These are phyloP conservation scores for Paecilomyces dactylethromorphus DNA, from an alignment of 2,329 filamentous ascomycete species.

Conservation along the genomic window DNA sequence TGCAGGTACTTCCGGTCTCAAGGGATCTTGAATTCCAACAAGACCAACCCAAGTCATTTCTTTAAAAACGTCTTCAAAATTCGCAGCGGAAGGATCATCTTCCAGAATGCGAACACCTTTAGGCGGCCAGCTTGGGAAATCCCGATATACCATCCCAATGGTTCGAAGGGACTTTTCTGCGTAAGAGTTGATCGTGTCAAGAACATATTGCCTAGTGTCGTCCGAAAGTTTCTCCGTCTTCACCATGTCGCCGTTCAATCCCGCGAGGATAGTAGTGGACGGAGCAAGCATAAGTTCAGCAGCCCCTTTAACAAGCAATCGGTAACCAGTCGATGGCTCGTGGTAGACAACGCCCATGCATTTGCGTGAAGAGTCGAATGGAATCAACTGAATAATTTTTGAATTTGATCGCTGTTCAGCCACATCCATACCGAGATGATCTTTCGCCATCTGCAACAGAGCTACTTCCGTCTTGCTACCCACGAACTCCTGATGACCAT, in stretches of 20 bases:
- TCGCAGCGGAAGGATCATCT: constrained; percentile 56
- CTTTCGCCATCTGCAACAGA: constrained; percentile 61
- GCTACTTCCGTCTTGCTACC: constrained; percentile 75
- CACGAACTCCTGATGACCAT: constrained; percentile 60
- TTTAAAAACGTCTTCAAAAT: constrained; percentile 62
- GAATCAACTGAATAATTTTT: constrained; percentile 60
- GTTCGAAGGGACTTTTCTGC: constrained; percentile 60
- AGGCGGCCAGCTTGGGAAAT: constrained; percentile 65
- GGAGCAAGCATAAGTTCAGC: constrained; percentile 40
- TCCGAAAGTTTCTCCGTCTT: constrained; percentile 18
- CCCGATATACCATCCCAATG: constrained; percentile 66
- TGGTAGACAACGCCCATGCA: constrained; percentile 50
- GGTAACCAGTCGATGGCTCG: constrained; percentile 31
- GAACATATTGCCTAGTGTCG: constrained; percentile 17
- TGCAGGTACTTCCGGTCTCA: constrained; percentile 60
- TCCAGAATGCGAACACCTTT: constrained; percentile 48
- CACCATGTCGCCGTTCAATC: constrained; percentile 16
- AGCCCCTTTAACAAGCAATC: constrained; percentile 43
- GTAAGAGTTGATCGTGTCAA: constrained; percentile 35
- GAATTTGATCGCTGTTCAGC: constrained; percentile 57
- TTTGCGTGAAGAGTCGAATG: constrained; percentile 70
- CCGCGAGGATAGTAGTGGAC: constrained; percentile 25
- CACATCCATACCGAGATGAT: constrained; percentile 62
- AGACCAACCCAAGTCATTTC: constrained; percentile 68
- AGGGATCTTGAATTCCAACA: constrained; percentile 69